phyloP scores from a whole-genome alignment of 108 stramenopile species.

The Conticribra guillardii region DNA sequence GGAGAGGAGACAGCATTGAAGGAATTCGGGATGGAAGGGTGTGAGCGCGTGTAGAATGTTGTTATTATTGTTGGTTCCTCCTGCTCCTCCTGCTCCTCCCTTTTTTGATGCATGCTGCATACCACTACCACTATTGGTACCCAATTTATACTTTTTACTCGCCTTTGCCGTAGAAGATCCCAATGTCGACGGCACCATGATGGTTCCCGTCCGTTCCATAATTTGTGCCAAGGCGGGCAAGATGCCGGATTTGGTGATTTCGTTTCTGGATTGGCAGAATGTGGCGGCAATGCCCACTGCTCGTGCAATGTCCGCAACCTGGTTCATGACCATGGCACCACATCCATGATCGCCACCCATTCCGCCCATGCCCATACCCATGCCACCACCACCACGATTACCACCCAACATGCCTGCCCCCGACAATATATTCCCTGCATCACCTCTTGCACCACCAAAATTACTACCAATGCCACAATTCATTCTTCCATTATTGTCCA shows the following conservation, averaged over 20 bases:
- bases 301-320: constrained; percentile 20
- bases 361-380: no score
- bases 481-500: no score
- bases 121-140: neutral
- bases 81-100: no score
- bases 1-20: constrained; percentile 60
- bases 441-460: neutral
- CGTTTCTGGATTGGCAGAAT: constrained; percentile 16
- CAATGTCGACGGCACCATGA: no score
- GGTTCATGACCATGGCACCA: constrained; percentile 4
- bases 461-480: neutral
- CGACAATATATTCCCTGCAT: neutral
- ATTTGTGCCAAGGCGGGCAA: constrained; percentile 45
- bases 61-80: no score
- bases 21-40: constrained; percentile 56
- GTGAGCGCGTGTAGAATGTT: constrained; percentile 6
- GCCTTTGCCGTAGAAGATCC: neutral
- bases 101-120: neutral
- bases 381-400: no score
- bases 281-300: constrained; percentile 29
- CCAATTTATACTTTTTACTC: neutral
- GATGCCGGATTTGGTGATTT: constrained; percentile 58
- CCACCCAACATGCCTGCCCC: constrained; percentile 1
- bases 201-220: constrained; percentile 20
- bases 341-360: no score